Conservation (phyloP, 257 asterid genomes). For the Gynochthodes officinalis region DNA sequence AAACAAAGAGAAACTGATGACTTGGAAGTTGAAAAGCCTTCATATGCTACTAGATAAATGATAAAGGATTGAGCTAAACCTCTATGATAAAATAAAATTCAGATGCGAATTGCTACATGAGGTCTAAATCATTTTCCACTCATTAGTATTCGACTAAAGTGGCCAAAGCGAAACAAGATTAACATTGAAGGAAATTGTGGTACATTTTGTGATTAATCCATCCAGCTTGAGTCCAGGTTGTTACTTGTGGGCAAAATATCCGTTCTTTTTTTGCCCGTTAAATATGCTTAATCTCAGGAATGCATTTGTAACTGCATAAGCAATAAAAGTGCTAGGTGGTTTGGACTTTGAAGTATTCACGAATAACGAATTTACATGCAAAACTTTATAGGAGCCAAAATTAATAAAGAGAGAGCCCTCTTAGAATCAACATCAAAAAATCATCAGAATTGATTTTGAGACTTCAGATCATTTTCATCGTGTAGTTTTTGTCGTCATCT, state of each 20-base stretch:
- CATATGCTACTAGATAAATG: no score
- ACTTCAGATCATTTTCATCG: background rate
- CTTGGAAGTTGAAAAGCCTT: no score
- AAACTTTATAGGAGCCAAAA: background rate
- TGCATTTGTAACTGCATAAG: background rate
- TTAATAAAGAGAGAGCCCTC: background rate
- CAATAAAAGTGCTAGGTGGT: no score
- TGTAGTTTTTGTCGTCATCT: background rate
- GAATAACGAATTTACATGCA: background rate
- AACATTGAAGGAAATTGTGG: background rate
- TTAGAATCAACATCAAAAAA: background rate
- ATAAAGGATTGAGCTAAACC: no score
- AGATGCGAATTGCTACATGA: background rate
- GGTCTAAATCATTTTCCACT: background rate
- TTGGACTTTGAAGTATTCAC: background rate
- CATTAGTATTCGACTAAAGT: no score
- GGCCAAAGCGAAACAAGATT: background rate
- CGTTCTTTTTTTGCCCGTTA: background rate
- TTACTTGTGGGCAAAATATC: background rate
- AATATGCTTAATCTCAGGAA: background rate
- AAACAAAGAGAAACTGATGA: no score
- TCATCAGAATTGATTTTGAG: background rate
- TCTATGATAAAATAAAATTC: no score
- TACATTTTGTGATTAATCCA: background rate
- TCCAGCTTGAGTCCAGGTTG: background rate